Base-by-base conservation (phyloP, 2,329 filamentous ascomycete species). In the Talaromyces sp. region DNA sequence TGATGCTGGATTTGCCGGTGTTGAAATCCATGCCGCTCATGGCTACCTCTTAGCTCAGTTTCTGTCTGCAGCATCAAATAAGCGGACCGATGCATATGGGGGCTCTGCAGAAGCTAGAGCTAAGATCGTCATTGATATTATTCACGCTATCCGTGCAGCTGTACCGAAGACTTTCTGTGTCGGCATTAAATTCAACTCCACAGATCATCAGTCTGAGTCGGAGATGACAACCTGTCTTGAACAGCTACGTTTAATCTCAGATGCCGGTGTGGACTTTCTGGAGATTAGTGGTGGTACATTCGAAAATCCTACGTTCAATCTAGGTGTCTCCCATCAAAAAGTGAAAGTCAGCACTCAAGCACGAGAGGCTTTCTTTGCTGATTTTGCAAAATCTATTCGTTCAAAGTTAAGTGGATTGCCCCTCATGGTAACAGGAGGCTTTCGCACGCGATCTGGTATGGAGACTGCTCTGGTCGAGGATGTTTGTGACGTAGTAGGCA, bases 361-460 rank as follows among this genome's bases (percentile, higher is more conserved):
- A 0, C 80, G 87, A 9, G 87, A 90, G 65, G 85, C 86, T 0
- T 89, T 87, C 76, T 90, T 90, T 73, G 75, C 88, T 1, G 82
- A 88, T 51, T 89, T 88, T 63, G 83, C 85, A 0, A 73, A 76
- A n/a, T 74, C 76, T 9, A 79, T 83, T 35, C 78, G 83, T 29
- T 66, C 69, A 6, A 70, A 73, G 26, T 77, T 82, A 58, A 77
- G 79, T 0, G 63, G 72, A 3, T 70, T 82, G 0, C 72, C 79
- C 0, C 69, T 85, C 32, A 81, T 85, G 75, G 78, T 89, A 3
- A 88, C 85, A 0, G 86, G 87, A 3, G 87, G 86, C 0, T 87
- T 89, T 69, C 79, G 85, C 1, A 81, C 79, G 0, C 73, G 80
- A 2, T 69, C 69, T 0, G 82, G 78, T 2, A 83, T 83, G 73